Evolutionary conservation across 1,284 basidiomycete species (phyloP), one percentile per base, ranked within the genome.

Genomic region (Bondarzewia mesenterica): DNA sequence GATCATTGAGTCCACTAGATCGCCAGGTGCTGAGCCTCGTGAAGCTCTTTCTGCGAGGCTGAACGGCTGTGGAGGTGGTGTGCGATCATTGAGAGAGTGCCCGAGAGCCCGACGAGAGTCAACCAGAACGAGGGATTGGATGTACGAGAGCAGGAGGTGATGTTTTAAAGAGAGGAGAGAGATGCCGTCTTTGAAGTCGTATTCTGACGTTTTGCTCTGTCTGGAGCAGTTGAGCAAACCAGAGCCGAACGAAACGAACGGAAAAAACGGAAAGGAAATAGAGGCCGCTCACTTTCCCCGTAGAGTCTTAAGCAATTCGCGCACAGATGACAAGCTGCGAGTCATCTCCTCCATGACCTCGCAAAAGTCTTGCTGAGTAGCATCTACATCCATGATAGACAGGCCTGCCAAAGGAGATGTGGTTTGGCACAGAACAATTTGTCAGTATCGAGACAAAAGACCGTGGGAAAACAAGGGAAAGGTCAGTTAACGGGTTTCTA

Each of bases 111-210:
- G 80, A 10, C 86, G 78, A 6, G 88, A 75, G 42, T 84, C 75
- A 26, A 94, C 66, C 16, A 97, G 77, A 18, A 84, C 77, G 38
- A 98, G 74, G 15, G 93, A 86, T 49, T 95, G 93, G 7, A 97
- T 71, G 62, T 97, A 97, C 1, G 85, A 86, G 10, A 98, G 69
- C 55, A 97, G 75, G 12, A 89, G 66, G 50, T 94, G 82, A 56
- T 94, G 88, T 66, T 97, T 95, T 49, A 94, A 69, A 3, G 89
- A 87, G 15, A 99, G 74, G 2, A 99, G 74, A 0, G 95, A 97
- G 52, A 98, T 90, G 23, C 95, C 95, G 23, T 88, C 74, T 51
- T 77, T 75, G 26, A 78, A 80, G 55, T 90, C 78, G 21, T 88
- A 66, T 37, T 78, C 73, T 42, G 70, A 61, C 14, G 66, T 60